These are phyloP conservation scores for Thalassiosira hispida DNA, from an alignment of 352 stramenopile species.

Conservation along the genomic window DNA sequence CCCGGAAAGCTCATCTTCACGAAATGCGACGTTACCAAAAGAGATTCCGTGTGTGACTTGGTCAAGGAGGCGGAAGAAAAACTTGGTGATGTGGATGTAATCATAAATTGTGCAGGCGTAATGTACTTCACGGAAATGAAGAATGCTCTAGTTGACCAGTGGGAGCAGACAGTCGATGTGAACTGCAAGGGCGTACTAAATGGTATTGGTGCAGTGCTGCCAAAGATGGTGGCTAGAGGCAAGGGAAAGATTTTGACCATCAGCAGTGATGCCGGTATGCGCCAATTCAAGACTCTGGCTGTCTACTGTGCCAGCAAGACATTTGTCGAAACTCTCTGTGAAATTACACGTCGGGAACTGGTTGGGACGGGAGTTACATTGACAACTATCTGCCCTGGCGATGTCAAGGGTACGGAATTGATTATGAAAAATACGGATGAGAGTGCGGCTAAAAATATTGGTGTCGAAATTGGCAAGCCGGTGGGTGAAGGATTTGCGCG, in stretches of 20 bases:
- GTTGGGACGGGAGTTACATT: slow-evolving; percentile 88
- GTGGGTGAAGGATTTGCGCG: slow-evolving; percentile 65
- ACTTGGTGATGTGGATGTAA: slow-evolving; percentile 87
- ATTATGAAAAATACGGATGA: slow-evolving; percentile 89
- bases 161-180: slow-evolving; percentile 91
- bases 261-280: slow-evolving; percentile 54
- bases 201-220: slow-evolving; percentile 77
- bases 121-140: slow-evolving; percentile 92
- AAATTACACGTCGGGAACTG: slow-evolving; percentile 88
- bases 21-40: slow-evolving; percentile 42
- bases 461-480: slow-evolving; percentile 66
- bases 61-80: slow-evolving; percentile 24
- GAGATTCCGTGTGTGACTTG: slow-evolving; percentile 36
- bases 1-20: neutral
- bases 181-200: slow-evolving; percentile 92
- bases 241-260: slow-evolving; percentile 65
- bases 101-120: slow-evolving; percentile 91
- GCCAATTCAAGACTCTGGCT: slow-evolving; percentile 85
- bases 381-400: slow-evolving; percentile 90
- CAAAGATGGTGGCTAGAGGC: slow-evolving; percentile 34
- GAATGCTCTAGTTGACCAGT: slow-evolving; percentile 90
- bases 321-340: slow-evolving; percentile 89
- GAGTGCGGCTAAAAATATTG: slow-evolving; percentile 80
- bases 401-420: slow-evolving; percentile 88
- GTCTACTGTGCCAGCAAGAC: slow-evolving; percentile 91